Percentiles rank a stretch among this genome's conserved stretches.
Evolutionary conservation across 2,329 filamentous ascomycete genomes (phyloP).

Genomic region (Colletotrichum sp.): DNA sequence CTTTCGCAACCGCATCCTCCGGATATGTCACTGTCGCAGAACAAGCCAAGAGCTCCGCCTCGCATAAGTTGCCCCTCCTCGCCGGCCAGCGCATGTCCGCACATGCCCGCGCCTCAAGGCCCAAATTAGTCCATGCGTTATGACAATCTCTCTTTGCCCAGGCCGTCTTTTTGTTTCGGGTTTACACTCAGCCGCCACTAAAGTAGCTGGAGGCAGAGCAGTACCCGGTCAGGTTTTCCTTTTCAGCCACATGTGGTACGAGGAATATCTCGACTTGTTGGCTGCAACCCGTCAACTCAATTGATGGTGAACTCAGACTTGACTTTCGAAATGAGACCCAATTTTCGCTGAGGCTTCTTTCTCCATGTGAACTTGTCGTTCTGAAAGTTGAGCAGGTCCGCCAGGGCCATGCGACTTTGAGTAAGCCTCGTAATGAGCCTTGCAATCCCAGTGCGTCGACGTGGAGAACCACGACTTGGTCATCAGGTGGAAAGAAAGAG

Average conservation of each 20-base stretch:
- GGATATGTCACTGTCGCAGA: not conserved
- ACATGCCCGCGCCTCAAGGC: not conserved
- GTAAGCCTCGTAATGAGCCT: not conserved
- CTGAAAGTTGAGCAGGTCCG: not conserved
- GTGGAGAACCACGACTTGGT: not conserved
- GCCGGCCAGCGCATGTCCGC: not conserved
- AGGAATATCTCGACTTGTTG: not conserved
- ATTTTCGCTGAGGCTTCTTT: rapidly evolving
- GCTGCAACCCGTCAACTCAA: rapidly evolving
- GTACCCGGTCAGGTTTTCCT: not conserved
- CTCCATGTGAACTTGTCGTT: not conserved
- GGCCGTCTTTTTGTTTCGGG: not conserved
- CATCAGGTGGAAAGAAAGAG: rapidly evolving
- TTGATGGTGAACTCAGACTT: rapidly evolving
- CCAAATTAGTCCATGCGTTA: not conserved
- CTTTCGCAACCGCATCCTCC: not conserved
- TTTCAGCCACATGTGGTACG: not conserved
- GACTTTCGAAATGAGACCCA: rapidly evolving
- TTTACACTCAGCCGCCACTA: not conserved
- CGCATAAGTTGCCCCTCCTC: not conserved
- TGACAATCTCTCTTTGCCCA: not conserved
- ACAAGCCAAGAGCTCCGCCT: rapidly evolving
- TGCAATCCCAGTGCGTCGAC: not conserved
- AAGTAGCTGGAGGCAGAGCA: not conserved
- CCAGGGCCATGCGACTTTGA: not conserved